Evolutionary conservation across 75 land plant species (phyloP).

Genomic region (Sequoia sempervirens): DNA sequence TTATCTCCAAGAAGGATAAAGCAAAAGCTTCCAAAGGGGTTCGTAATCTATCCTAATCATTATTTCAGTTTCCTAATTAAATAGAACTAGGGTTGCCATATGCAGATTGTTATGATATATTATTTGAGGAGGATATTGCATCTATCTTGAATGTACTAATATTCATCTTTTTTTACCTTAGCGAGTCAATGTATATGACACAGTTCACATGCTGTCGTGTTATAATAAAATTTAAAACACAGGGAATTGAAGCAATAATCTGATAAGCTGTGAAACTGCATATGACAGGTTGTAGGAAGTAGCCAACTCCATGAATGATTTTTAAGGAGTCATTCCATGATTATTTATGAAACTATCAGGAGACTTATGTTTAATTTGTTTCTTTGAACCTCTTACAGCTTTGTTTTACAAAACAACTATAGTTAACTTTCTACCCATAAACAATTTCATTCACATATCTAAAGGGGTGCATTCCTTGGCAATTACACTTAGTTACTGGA

Average conservation of each 20-base stretch:
- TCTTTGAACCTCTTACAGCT: neutral
- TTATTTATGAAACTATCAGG: neutral
- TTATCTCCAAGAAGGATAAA: slow-evolving; percentile 60
- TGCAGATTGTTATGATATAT: neutral
- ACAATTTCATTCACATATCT: neutral
- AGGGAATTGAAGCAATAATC: neutral
- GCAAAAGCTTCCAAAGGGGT: slow-evolving; percentile 48
- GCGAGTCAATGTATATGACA: neutral
- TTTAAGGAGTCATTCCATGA: neutral
- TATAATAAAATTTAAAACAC: neutral
- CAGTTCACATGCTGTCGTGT: neutral
- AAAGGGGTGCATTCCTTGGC: neutral
- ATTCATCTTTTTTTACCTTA: neutral
- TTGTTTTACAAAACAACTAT: neutral
- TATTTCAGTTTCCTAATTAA: neutral
- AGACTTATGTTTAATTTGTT: neutral
- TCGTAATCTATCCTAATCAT: neutral
- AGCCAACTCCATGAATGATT: neutral
- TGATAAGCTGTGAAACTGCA: neutral
- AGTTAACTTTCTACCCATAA: neutral
- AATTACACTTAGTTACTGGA: neutral
- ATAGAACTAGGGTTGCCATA: neutral
- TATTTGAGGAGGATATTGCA: neutral
- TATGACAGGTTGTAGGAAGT: neutral
- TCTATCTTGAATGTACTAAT: neutral